These are phyloP conservation scores for Phylloporus sp. DNA, from an alignment of 768 basidiomycete genomes.

Conservation along the genomic window DNA sequence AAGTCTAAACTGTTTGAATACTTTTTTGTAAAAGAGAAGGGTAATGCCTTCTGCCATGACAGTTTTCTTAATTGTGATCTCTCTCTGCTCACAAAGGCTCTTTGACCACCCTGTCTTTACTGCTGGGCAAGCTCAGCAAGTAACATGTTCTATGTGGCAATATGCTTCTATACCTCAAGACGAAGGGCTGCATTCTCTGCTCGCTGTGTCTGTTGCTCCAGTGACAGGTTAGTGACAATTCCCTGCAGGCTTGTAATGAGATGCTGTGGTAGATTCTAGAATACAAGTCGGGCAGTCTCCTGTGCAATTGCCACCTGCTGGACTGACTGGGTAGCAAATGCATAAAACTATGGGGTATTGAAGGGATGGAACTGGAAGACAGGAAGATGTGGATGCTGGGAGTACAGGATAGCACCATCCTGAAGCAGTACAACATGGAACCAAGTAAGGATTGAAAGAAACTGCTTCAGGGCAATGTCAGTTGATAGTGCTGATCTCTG, in stretches of 20 bases:
- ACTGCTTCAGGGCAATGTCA: conserved; percentile 25
- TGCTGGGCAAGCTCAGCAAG: not conserved
- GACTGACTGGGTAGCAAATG: conserved; percentile 13
- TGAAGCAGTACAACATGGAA: conserved; percentile 32
- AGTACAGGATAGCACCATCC: conserved; percentile 32
- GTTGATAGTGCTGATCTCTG: not conserved
- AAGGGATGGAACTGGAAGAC: conserved; percentile 30
- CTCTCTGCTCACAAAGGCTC: too few species aligned
- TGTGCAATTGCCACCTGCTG: conserved; percentile 16
- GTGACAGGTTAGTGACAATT: not conserved
- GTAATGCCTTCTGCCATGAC: too few species aligned
- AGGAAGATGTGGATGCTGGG: conserved; percentile 10
- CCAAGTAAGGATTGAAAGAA: conserved; percentile 24
- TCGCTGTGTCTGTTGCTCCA: not conserved
- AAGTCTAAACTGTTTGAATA: too few species aligned
- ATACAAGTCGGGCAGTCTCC: conserved; percentile 6
- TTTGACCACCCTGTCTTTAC: not conserved
- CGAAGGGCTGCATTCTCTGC: not conserved
- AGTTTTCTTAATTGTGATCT: too few species aligned
- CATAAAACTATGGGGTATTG: conserved; percentile 19
- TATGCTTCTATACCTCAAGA: not conserved
- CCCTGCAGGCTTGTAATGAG: conserved; percentile 18
- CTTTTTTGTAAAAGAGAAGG: too few species aligned
- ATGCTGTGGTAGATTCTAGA: conserved; percentile 25
- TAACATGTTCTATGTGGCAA: not conserved